phyloP scores from a whole-genome alignment of 2,329 filamentous ascomycete genomes.

The Epichloe brachyelytri region DNA sequence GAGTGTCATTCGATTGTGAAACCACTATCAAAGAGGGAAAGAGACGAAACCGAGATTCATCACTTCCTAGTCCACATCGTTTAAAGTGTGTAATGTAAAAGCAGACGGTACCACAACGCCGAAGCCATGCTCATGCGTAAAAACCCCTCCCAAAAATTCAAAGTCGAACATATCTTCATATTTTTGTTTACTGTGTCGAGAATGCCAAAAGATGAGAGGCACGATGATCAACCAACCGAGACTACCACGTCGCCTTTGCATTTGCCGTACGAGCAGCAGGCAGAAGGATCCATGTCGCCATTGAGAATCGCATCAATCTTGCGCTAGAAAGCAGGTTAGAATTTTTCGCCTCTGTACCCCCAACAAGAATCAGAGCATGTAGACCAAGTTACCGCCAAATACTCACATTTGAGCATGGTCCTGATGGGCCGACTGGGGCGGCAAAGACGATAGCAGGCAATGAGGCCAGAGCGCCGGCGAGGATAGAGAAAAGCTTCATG shows the following conservation, averaged over 20 bases:
- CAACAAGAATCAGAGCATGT: not conserved
- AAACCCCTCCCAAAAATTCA: not conserved
- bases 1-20: not conserved
- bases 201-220: not conserved
- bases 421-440: constrained; percentile 18
- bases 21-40: not conserved
- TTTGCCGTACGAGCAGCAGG: constrained; percentile 40
- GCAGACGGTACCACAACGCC: not conserved
- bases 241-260: constrained; percentile 31
- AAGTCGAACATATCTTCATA: not conserved
- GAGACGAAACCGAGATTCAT: not conserved
- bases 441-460: constrained; percentile 9
- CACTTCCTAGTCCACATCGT: too few relatives aligned
- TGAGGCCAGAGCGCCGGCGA: constrained; percentile 6
- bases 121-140: not conserved
- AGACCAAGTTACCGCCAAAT: too few relatives aligned
- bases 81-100: not conserved
- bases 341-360: not conserved
- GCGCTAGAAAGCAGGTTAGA: constrained; percentile 9
- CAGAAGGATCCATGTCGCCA: constrained; percentile 33
- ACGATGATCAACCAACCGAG: constrained; percentile 21
- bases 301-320: constrained; percentile 32
- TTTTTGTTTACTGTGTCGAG: not conserved
- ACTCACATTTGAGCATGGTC: constrained; percentile 23
- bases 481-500: constrained; percentile 5